Evolutionary conservation across 805 yeast genomes (phyloP), one percentile per base, ranked within the genome.

Genomic region (Suhomyces sp.): DNA sequence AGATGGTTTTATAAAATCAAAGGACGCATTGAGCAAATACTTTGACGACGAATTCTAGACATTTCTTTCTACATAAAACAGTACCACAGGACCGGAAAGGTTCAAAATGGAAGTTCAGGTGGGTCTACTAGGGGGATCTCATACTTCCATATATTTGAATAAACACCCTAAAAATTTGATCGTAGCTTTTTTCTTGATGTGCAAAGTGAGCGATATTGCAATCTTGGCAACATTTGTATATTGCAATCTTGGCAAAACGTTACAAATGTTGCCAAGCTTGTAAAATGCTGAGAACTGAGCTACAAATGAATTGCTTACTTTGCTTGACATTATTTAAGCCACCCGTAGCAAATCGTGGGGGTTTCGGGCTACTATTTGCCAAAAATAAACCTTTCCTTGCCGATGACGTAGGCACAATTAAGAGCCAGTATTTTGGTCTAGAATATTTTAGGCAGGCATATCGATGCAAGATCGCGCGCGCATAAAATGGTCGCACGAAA

Each of bases 21-120:
- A 79, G 61, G 62, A 62, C 24, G 78, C 83, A 35, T 72, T 84
- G 53, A 71, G 79, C 51, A 80, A 76, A 12, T 84, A 77, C 62
- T 84, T 80, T 58, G 80, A 73, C 49, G 75, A 64, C 40, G 61
- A 57, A 21, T 57, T 53, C 47, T 56, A 43, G 47, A 20, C 44
- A 21, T 41, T 29, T 41, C 19, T 41, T 21, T 37, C 41, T 37
- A 37, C 41, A 37, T 31, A 21, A 43, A 39, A 41, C 22, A 37
- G n/a, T 37, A 37, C 19, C 2, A 37, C 22, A 17, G 22, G 41
- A 17, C 41, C 22, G 20, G 22, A 37, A 13, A 37, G 41, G 20
- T 17, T 37, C 6, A 19, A 19, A 17, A 17, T 27, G 17, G 41
- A 37, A 37, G 22, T 17, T 17, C 22, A 17, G 21, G 22, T 4